Base-by-base conservation (phyloP, 2,329 filamentous ascomycete species). In the Sporothrix pallida region DNA sequence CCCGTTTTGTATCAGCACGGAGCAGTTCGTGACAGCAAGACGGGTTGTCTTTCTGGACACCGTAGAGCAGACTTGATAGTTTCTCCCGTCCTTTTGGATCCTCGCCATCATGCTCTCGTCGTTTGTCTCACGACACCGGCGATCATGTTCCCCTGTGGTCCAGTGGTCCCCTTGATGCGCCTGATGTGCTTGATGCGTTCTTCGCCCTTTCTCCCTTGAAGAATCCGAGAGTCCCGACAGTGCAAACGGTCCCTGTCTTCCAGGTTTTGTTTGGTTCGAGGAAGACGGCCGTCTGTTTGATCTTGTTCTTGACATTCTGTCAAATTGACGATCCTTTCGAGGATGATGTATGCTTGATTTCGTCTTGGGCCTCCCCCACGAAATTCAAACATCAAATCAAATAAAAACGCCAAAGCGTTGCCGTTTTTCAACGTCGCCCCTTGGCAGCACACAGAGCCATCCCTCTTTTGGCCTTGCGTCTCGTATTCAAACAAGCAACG, bases 121-220 rank as follows among this genome's bases (percentile, higher is more conserved):
- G 62, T 48, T 63, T 65, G 62, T 67, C 62, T 67, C 62, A 67
- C 58, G 17, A 67, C 20, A 44, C n/a, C 62, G 62, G 12, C 42
- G 42, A 67, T 67, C 62, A 23, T 8, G 62, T 67, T 48, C 20
- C 62, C 42, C n/a, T 44, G 37, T 42, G 62, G 44, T 44, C 31
- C 37, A n/a, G 3, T 46, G 62, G 42, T 65, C 13, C 26, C 26
- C 13, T 62, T 42, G 31, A 44, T 63, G 58, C 13, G 12, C 26
- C 12, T 42, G 37, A 9, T 17, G 60, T 44, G 8, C 58, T 17
- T 44, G 26, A 31, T 8, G 31, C 31, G 31, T 37, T 6, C 31
- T 37, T 37, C 31, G 31, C 31, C 31, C 31, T 44, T 17, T 20
- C 10, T 65, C 60, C 62, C 20, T 67, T 63, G 62, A 48, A 67